Percentiles rank a stretch among this genome's conserved stretches.
These are phyloP conservation scores for Fraxinus quadrangulata DNA, from an alignment of 257 asterid genomes.

Conservation along the genomic window DNA sequence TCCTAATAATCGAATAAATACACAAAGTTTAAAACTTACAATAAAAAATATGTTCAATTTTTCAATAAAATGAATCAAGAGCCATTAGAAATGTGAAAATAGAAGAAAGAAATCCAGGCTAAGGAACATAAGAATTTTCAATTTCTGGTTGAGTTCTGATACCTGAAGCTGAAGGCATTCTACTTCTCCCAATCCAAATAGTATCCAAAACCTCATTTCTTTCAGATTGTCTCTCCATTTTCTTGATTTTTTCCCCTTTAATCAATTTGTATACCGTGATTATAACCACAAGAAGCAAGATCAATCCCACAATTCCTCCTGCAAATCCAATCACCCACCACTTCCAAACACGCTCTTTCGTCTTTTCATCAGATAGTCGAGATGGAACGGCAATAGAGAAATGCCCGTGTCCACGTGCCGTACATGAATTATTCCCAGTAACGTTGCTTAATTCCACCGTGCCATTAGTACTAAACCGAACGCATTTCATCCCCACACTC, in stretches of 20 bases:
- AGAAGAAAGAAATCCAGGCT: conserved; percentile 15
- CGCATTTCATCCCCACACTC: conserved; percentile 42
- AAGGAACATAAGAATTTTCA: conserved; percentile 65
- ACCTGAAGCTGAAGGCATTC: conserved; percentile 76
- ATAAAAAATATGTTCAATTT: conserved; percentile 12
- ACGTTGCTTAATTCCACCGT: conserved; percentile 52
- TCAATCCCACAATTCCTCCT: conserved; percentile 47
- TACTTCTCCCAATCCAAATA: conserved; percentile 75
- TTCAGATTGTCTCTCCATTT: conserved; percentile 68
- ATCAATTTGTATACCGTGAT: conserved; percentile 30
- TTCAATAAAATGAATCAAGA: conserved; percentile 11
- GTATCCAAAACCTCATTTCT: conserved; percentile 60
- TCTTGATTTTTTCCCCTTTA: conserved; percentile 32
- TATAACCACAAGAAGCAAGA: conserved; percentile 34
- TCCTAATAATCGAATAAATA: background rate
- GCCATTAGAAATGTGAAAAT: background rate
- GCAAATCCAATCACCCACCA: conserved; percentile 68
- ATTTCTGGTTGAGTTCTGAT: conserved; percentile 81
- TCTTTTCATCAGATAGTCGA: background rate
- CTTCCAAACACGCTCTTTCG: conserved; percentile 29
- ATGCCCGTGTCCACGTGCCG: conserved; percentile 54
- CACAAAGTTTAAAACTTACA: background rate
- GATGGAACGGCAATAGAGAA: conserved; percentile 61
- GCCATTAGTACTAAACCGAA: conserved; percentile 49
- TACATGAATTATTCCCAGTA: conserved; percentile 39